Percentiles rank a stretch among this genome's conserved stretches.
These are phyloP conservation scores for Neofusicoccum kwambonambiense DNA, from an alignment of 2,329 filamentous ascomycete species.

Conservation along the genomic window DNA sequence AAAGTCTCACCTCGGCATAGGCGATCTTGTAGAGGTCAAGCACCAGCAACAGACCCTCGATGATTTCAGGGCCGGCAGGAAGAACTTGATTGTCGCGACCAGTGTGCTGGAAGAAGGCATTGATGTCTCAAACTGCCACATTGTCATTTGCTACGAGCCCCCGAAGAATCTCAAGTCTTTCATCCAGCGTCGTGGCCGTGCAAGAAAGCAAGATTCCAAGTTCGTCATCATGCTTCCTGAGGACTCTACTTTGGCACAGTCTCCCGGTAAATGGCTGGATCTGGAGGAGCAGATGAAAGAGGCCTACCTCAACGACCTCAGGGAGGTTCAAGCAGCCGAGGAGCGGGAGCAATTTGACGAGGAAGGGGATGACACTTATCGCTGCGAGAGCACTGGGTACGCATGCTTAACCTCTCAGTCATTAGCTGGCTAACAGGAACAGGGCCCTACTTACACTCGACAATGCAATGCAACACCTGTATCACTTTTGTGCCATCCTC, in stretches of 20 bases:
- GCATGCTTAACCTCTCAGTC: background rate
- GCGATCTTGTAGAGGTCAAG: constrained; percentile 48
- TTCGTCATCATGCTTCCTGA: constrained; percentile 46
- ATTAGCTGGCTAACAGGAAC: background rate
- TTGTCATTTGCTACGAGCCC: constrained; percentile 64
- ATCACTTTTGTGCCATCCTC: constrained; percentile 74
- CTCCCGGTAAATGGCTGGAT: constrained; percentile 56
- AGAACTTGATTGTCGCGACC: constrained; percentile 59
- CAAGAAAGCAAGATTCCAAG: constrained; percentile 57
- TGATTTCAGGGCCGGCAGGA: constrained; percentile 53
- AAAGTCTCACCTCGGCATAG: constrained; percentile 36
- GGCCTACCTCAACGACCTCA: constrained; percentile 64
- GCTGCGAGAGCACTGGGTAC: constrained; percentile 31
- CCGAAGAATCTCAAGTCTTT: constrained; percentile 64
- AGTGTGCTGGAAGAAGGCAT: constrained; percentile 62
- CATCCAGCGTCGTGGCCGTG: constrained; percentile 64
- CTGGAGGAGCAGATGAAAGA: constrained; percentile 73
- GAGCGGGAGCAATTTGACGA: constrained; percentile 52
- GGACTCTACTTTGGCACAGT: constrained; percentile 23
- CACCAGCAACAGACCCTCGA: constrained; percentile 53
- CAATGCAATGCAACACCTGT: constrained; percentile 71
- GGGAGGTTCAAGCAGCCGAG: constrained; percentile 48
- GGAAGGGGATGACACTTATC: constrained; percentile 26
- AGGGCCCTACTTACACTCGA: constrained; percentile 70
- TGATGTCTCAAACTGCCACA: constrained; percentile 61